Evolutionary conservation across 768 basidiomycete genomes (phyloP).

Genomic region (Auricularia sp.): DNA sequence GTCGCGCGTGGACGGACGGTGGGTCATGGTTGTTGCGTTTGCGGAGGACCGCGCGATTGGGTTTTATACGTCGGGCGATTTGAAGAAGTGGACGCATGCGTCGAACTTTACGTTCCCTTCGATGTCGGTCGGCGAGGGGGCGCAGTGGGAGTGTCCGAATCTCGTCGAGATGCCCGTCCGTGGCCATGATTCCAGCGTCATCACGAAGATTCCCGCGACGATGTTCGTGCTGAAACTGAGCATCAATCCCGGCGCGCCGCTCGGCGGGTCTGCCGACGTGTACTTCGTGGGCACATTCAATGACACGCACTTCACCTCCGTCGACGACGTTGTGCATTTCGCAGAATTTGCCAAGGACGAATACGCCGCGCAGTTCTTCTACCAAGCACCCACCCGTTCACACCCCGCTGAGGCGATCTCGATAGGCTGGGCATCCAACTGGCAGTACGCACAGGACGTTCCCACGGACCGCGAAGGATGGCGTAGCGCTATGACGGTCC

Average conservation of each 20-base stretch:
- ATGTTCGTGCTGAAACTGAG: conserved; percentile 10
- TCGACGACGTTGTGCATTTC: conserved; percentile 10
- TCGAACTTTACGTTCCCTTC: conserved; percentile 14
- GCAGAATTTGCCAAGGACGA: conserved; percentile 18
- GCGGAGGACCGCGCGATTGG: conserved; percentile 13
- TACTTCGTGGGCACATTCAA: conserved; percentile 16
- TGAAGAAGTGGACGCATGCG: conserved; percentile 14
- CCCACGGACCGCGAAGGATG: conserved; percentile 16
- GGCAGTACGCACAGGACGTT: conserved; percentile 15
- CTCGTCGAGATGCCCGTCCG: conserved; percentile 14
- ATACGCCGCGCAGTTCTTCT: conserved; percentile 19
- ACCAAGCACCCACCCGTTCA: not conserved
- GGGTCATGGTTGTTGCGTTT: conserved; percentile 18
- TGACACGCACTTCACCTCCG: conserved; percentile 14
- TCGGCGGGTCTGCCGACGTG: conserved; percentile 14
- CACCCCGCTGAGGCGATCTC: conserved; percentile 7
- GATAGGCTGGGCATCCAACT: conserved; percentile 18
- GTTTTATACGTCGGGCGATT: conserved; percentile 16
- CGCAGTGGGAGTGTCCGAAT: conserved; percentile 14
- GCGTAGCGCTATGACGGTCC: conserved; percentile 15
- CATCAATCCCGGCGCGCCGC: conserved; percentile 13
- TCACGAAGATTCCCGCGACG: not conserved
- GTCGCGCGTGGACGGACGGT: conserved; percentile 15
- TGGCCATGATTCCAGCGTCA: not conserved
- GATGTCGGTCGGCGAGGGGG: conserved; percentile 7